Evolutionary conservation across 306 rosid genomes (phyloP), one percentile per base, ranked within the genome.

Genomic region (Cajanus cajan): DNA sequence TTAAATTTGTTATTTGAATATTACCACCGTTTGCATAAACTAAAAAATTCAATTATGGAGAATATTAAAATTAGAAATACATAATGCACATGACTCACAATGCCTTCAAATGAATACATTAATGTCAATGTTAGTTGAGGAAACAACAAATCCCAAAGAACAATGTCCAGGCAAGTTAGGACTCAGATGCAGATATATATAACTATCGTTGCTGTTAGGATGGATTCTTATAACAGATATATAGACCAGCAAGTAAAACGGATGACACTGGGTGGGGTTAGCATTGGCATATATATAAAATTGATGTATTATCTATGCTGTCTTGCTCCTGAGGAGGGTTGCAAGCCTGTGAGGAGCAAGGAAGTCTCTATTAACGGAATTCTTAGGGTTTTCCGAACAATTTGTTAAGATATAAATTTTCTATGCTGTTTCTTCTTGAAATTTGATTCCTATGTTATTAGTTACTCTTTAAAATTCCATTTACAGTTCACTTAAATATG

Each of bases 31-130:
- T 22, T 45, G 62, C 74, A 50, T 25, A 40, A 14, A 33, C 28
- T 21, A n/a, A 66, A 34, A 77, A 85, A 81, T 44, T 65, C 61
- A 41, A 37, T 36, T n/a, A 66, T n/a, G 50, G 22, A 77, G 55
- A 68, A 37, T 5, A 43, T 40, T 76, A 55, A n/a, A 67, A 74
- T 18, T 45, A 25, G 14, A 68, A 43, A 33, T 37, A 77, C 25
- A n/a, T 1, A 2, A 36, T 37, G 37, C 10, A 44, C 24, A 51
- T 51, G 21, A 22, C 15, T 22, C 16, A 5, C 51, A 16, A 41
- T 52, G 78, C 57, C 13, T 55, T 36, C 68, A 58, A 58, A 47
- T 37, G 72, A 55, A 69, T 69, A 15, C 31, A 21, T 50, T 19
- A 40, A 19, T 8, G 40, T 10, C 44, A 54, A 40, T 13, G 22